Base-by-base conservation (phyloP, 805 yeast genomes). In the Saccharomycopsis synnaedendra region DNA sequence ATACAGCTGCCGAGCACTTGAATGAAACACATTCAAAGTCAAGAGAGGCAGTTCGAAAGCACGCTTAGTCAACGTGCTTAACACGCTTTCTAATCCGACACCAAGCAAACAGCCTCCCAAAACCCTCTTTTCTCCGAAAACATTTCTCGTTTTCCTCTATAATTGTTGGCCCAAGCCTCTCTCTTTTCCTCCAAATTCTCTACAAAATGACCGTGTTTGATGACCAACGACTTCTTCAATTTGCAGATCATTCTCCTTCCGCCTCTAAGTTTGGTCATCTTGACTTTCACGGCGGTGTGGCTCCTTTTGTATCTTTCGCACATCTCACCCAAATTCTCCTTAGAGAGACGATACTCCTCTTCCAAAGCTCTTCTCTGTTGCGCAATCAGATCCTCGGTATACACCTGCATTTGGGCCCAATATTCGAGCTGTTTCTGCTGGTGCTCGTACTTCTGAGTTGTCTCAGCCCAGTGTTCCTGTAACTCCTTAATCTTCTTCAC, bases 141-240 rank as follows among this genome's bases (percentile, higher is more conserved):
- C 19, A 19, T 19, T 19, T 19, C 19, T 19, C 19, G 19, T 19
- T 19, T 19, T 19, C 19, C 19, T 19, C 19, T 19, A 19, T 19
- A 19, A 19, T 19, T 19, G 19, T 19, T 19, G 19, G 19, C 19
- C 19, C 19, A 19, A 19, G 19, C 41, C n/a, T 41, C 2, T n/a
- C 39, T n/a, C 9, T 9, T 27, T 29, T 32, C 29, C 9, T 46
- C 49, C 46, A 46, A 46, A 10, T 43, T 29, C 7, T 46, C 51
- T 19, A 45, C 49, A 37, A 48, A 48, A 29, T 48, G 51, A 32
- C 51, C 51, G 31, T 48, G 48, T 32, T 45, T 48, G 4, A 48
- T n/a, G 6, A 45, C 10, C 10, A 10, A 5, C 27, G 32, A 19
- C 33, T 36, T 33, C 32, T 42, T 42, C 27, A 31, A 29, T 2